A percentile compares a stretch with the other conserved stretches of the same genome.
These are phyloP conservation scores for Cordyceps cateniannulata DNA, from an alignment of 2,329 filamentous ascomycete species.

Conservation along the genomic window DNA sequence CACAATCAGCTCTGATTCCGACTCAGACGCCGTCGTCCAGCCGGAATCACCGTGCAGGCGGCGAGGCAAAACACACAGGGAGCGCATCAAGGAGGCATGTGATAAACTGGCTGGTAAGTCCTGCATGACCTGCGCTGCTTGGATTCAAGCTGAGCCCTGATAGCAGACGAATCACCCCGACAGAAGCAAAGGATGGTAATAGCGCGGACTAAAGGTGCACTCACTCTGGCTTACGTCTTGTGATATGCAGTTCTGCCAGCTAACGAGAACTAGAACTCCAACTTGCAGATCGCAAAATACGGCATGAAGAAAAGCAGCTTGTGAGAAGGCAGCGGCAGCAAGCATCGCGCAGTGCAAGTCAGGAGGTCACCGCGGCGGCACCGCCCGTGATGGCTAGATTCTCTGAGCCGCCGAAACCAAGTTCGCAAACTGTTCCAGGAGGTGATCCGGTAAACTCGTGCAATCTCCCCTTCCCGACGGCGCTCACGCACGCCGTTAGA, in stretches of 20 bases:
- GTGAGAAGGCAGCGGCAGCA: not conserved
- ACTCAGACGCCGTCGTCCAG: constrained; percentile 3
- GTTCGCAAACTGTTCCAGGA: not conserved
- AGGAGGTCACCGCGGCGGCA: not conserved
- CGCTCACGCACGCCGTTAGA: not conserved
- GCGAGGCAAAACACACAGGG: not conserved
- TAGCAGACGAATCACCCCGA: not conserved
- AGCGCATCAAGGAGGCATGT: not conserved
- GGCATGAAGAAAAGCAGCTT: not conserved
- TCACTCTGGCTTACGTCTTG: not conserved
- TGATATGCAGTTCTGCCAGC: not conserved
- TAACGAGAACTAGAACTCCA: not conserved
- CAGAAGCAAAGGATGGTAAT: not conserved
- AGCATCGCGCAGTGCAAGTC: not conserved
- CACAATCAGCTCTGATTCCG: constrained; percentile 8
- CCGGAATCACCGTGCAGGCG: not conserved
- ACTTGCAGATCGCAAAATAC: not conserved
- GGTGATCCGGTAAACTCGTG: not conserved
- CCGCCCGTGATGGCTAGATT: too few species aligned
- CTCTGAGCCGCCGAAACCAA: not conserved
- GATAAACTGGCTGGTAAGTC: not conserved
- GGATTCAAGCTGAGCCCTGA: not conserved
- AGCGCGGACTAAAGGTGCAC: not conserved
- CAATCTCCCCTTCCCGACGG: not conserved
- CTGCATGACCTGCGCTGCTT: not conserved